phyloP scores from a whole-genome alignment of 164 flowering plant species.

The Dillenia turbinata region DNA sequence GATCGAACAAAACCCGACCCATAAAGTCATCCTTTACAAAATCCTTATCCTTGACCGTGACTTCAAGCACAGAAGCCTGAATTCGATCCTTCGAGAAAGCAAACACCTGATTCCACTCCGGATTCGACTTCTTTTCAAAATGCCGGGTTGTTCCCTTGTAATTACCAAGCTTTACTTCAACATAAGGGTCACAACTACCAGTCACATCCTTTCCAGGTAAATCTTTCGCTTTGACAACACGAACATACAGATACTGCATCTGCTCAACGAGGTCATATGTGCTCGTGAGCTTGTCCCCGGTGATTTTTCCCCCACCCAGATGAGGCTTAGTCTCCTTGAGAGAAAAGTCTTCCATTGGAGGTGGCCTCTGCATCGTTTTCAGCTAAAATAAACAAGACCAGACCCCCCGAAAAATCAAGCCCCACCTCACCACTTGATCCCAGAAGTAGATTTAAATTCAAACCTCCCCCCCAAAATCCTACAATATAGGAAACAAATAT shows the following conservation, averaged over 20 bases:
- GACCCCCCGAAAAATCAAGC: too few relatives aligned
- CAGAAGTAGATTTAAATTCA: not conserved
- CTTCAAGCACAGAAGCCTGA: conserved; percentile 72
- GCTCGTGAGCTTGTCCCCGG: conserved; percentile 72
- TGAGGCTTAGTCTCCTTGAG: conserved; percentile 81
- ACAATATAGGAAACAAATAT: conserved; percentile 1
- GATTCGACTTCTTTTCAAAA: conserved; percentile 68
- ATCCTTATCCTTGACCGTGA: conserved; percentile 72
- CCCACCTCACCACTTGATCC: too few relatives aligned
- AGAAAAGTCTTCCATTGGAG: conserved; percentile 55
- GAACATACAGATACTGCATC: conserved; percentile 79
- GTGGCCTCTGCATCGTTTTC: conserved; percentile 48
- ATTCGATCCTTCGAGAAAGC: conserved; percentile 85
- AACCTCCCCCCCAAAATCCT: not conserved
- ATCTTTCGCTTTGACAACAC: conserved; percentile 73
- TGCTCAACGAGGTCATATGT: conserved; percentile 94
- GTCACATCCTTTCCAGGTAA: conserved; percentile 60
- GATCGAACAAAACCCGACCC: conserved; percentile 53
- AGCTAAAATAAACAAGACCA: not conserved
- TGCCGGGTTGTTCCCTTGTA: conserved; percentile 68
- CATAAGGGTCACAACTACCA: conserved; percentile 78
- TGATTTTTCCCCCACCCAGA: conserved; percentile 58
- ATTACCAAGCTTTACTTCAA: conserved; percentile 79
- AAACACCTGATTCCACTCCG: conserved; percentile 83
- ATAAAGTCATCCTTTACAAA: conserved; percentile 61